phyloP scores from a whole-genome alignment of 352 stramenopile genomes.

The Elongisporangium prolatum region DNA sequence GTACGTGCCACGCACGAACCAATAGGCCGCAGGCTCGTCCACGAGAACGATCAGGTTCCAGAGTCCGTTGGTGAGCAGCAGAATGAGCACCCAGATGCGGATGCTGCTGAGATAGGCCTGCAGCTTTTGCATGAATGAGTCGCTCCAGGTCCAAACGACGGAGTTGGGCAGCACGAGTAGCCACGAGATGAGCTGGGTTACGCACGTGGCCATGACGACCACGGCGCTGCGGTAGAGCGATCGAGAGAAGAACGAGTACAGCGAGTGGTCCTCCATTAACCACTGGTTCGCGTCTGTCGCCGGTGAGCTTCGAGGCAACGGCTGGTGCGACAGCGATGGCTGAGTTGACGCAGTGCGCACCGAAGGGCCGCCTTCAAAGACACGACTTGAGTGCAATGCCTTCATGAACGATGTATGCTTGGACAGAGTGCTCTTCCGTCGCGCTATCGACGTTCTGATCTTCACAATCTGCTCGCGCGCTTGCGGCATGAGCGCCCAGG shows the following conservation, averaged over 20 bases:
- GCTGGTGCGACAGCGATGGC: background rate
- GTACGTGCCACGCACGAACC: slow-evolving; percentile 23
- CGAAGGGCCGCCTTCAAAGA: background rate
- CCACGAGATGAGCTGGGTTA: background rate
- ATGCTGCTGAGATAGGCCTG: slow-evolving; percentile 36
- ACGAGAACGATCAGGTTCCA: slow-evolving; percentile 24
- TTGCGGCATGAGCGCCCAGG: slow-evolving; percentile 8
- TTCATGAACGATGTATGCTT: background rate
- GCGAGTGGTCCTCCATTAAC: background rate
- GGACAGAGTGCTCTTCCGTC: slow-evolving; percentile 1
- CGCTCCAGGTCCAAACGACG: background rate
- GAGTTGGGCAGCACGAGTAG: background rate
- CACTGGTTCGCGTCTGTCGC: background rate
- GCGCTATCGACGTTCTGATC: slow-evolving; percentile 5
- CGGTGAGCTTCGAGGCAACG: background rate
- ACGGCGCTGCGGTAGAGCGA: background rate
- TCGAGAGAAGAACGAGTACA: slow-evolving; percentile 9
- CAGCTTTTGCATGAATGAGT: slow-evolving; percentile 20
- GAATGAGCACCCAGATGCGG: slow-evolving; percentile 30
- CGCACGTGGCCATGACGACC: background rate
- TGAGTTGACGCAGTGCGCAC: background rate
- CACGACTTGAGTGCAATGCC: background rate
- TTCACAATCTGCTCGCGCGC: slow-evolving; percentile 15
- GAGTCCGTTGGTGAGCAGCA: slow-evolving; percentile 19
- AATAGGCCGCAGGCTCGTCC: slow-evolving; percentile 28